phyloP scores from a whole-genome alignment of 768 basidiomycete genomes.

The Boletus patriciae region DNA sequence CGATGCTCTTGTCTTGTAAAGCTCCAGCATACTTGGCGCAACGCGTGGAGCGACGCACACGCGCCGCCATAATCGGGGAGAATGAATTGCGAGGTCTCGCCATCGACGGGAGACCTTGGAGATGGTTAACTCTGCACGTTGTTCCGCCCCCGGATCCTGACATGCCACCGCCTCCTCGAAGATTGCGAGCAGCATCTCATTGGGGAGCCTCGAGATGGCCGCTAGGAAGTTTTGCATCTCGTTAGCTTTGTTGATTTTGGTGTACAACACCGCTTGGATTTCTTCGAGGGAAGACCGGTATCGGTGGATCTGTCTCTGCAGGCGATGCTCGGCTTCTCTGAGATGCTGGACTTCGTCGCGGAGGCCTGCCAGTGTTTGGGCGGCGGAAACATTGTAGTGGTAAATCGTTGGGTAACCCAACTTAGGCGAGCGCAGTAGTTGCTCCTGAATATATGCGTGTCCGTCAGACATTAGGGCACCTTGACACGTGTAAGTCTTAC shows the following conservation, averaged over 20 bases:
- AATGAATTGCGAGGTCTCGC: conserved; percentile 32
- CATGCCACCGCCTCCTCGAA: conserved; percentile 32
- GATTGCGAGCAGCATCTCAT: conserved; percentile 32
- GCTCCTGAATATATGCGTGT: conserved; percentile 15
- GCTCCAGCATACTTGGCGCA: conserved; percentile 20
- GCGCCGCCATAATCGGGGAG: conserved; percentile 32
- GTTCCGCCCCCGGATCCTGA: conserved; percentile 22
- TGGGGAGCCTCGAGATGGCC: conserved; percentile 30
- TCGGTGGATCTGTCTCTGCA: conserved; percentile 19
- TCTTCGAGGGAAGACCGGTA: conserved; percentile 15
- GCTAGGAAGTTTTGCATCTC: conserved; percentile 33
- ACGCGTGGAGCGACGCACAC: conserved; percentile 26
- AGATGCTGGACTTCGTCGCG: conserved; percentile 21
- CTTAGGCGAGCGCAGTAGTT: background rate
- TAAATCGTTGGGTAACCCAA: conserved; percentile 13
- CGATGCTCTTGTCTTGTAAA: conserved; percentile 27
- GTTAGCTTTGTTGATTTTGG: conserved; percentile 25
- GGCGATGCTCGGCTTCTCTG: conserved; percentile 8
- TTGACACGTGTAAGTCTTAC: conserved; percentile 13
- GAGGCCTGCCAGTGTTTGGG: conserved; percentile 19
- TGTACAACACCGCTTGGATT: conserved; percentile 15
- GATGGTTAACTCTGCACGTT: conserved; percentile 25
- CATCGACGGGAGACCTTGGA: conserved; percentile 35
- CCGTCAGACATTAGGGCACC: conserved; percentile 7
- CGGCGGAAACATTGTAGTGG: conserved; percentile 17